These are phyloP conservation scores for Lactuca sativa DNA, from an alignment of 129 eudicot genomes.

Conservation along the genomic window DNA sequence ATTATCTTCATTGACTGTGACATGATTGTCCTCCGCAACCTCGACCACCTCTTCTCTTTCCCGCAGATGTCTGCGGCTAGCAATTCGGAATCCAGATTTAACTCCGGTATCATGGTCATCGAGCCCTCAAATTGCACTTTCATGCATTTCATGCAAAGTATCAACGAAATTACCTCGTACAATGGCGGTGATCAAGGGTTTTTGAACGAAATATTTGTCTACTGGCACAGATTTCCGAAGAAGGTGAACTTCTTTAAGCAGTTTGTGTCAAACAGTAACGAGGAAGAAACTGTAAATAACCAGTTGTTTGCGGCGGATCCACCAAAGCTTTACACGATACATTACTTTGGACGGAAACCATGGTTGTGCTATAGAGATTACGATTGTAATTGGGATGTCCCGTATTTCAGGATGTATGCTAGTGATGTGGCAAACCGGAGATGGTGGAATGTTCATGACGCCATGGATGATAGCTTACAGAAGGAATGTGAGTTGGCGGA, in stretches of 20 bases:
- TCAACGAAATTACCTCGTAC: conserved; percentile 57
- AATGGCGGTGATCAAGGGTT: conserved; percentile 98
- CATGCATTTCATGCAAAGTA: conserved; percentile 47
- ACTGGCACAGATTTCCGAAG: conserved; percentile 90
- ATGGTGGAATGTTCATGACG: conserved; percentile 87
- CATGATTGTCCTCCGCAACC: conserved; percentile 67
- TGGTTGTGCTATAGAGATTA: conserved; percentile 88
- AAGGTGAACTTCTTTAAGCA: conserved; percentile 78
- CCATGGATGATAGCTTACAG: conserved; percentile 60
- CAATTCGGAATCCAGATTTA: conserved; percentile 73
- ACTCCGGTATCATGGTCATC: conserved; percentile 86
- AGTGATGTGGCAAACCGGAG: conserved; percentile 73
- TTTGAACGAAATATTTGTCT: conserved; percentile 71
- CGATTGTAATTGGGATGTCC: conserved; percentile 83
- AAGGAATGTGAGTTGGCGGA: conserved; percentile 56
- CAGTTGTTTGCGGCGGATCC: conserved; percentile 84
- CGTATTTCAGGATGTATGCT: conserved; percentile 65
- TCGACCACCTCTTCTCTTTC: conserved; percentile 67
- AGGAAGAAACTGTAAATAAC: conserved; percentile 61
- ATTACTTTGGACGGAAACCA: conserved; percentile 87
- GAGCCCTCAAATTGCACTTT: conserved; percentile 91
- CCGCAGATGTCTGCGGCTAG: conserved; percentile 88
- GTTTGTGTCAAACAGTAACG: conserved; percentile 67
- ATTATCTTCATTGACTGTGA: conserved; percentile 84
- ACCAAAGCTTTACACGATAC: conserved; percentile 68